Conservation (phyloP, 2,329 filamentous ascomycete genomes). For the Tolypocladium inflatum region DNA sequence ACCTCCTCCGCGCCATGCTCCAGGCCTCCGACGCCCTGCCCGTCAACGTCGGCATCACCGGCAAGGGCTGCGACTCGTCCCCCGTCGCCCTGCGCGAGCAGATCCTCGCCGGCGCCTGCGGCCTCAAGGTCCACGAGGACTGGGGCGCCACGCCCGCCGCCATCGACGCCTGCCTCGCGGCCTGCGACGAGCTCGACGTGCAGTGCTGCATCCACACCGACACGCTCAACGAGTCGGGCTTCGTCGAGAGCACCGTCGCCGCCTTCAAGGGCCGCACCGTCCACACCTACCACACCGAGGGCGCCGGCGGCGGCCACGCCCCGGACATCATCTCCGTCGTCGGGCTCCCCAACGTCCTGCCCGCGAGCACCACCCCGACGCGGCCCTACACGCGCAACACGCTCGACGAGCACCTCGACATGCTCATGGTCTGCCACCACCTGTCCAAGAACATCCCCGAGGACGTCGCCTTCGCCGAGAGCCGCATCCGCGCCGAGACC, state of each 20-base stretch:
- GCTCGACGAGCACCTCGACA: constrained; percentile 91
- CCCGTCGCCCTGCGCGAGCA: constrained; percentile 67
- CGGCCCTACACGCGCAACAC: constrained; percentile 86
- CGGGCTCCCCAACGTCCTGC: constrained; percentile 78
- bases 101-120: constrained; percentile 72
- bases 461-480: constrained; percentile 92
- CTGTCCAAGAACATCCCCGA: constrained; percentile 87
- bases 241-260: constrained; percentile 83
- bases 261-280: constrained; percentile 81
- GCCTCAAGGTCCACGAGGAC: constrained; percentile 91
- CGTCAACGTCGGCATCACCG: constrained; percentile 82
- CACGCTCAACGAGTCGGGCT: constrained; percentile 94
- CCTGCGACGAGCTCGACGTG: constrained; percentile 86
- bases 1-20: constrained; percentile 80
- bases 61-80: constrained; percentile 83
- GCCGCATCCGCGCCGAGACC: constrained; percentile 87
- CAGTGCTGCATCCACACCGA: constrained; percentile 95
- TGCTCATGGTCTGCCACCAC: constrained; percentile 98
- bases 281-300: constrained; percentile 95
- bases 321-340: constrained; percentile 95
- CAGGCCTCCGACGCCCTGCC: constrained; percentile 76
- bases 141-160: constrained; percentile 89
- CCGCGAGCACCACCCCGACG: constrained; percentile 86
- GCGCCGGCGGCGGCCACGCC: constrained; percentile 87
- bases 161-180: constrained; percentile 75